Evolutionary conservation across 2,329 filamentous ascomycete genomes (phyloP).

Genomic region (Microsporum audouinii): DNA sequence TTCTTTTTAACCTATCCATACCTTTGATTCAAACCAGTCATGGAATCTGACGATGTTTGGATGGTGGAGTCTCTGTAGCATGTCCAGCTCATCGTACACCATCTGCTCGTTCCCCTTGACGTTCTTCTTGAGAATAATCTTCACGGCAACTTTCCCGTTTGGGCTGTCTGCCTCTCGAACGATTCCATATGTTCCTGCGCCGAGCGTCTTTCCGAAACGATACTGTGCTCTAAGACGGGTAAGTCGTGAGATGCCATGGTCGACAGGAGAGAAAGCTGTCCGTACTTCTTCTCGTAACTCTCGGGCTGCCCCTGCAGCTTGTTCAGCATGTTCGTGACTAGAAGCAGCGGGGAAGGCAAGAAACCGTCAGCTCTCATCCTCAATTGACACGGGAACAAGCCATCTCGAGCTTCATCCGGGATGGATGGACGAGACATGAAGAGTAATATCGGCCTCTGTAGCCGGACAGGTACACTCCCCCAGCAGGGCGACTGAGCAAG

Average conservation of each 20-base stretch:
- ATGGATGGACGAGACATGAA: not conserved
- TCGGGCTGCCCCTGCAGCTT: conserved; percentile 93
- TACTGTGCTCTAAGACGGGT: conserved; percentile 58
- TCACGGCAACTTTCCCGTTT: conserved; percentile 80
- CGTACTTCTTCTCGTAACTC: conserved; percentile 96
- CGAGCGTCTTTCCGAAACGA: conserved; percentile 82
- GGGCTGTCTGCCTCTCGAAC: conserved; percentile 86
- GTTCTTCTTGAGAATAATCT: conserved; percentile 99
- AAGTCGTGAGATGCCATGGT: conserved; percentile 4
- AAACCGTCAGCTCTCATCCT: conserved; percentile 7
- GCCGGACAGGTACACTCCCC: not conserved
- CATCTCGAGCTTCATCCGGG: not conserved
- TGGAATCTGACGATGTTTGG: conserved; percentile 94
- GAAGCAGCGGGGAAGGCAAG: not conserved
- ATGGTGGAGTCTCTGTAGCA: conserved; percentile 83
- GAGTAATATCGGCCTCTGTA: not conserved
- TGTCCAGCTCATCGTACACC: conserved; percentile 93
- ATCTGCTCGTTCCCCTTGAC: conserved; percentile 97
- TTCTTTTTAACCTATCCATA: conserved; percentile 27
- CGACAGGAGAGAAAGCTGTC: conserved; percentile 10
- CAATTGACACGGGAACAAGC: not conserved
- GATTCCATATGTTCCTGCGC: conserved; percentile 95
- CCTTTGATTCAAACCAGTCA: conserved; percentile 98
- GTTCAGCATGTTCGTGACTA: conserved; percentile 84
- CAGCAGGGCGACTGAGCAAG: not conserved